Evolutionary conservation across 768 basidiomycete genomes (phyloP), one percentile per base, ranked within the genome.

Genomic region (Asterophora parasitica): DNA sequence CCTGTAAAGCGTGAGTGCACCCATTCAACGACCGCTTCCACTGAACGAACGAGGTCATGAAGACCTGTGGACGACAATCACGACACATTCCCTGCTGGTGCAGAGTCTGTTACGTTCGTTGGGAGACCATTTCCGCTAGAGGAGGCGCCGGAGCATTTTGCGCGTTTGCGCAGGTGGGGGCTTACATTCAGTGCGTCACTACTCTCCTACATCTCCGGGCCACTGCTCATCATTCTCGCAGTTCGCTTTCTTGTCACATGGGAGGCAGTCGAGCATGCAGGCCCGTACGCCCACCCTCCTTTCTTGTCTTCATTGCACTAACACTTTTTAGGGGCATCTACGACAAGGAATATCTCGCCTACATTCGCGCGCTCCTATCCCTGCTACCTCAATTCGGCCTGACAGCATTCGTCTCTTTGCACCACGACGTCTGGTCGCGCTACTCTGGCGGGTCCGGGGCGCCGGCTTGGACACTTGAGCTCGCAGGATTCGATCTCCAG

Each of bases 341-440:
- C 58, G 95, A 98, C 63, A 68, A 65, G 5, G 83, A 84, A 42
- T 98, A 96, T 63, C 72, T 98, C 4, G 61, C 73, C 13, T 97
- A 98, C 60, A 68, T 99, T 26, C 80, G 81, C 48, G 59, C 69
- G 1, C 66, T 99, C 2, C 69, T 92, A 7, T 77, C 79, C 0
- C 59, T 88, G 19, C 70, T 92, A 19, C 85, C 90, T 0, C 62
- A 81, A 50, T 92, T 85, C 51, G 85, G 86, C 11, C 62, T 92
- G 27, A 70, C 74, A 3, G 85, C 85, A 2, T 90, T 89, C 56
- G 76, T 94, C 13, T 82, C 82, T 8, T 61, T 95, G 47, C 95
- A 98, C 61, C 95, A 95, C 64, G 92, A 97, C 61, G 92, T 97
- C 27, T 97, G 92, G 89, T 95, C 92, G 0, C 82, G 95, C 4